Conservation (phyloP, 768 basidiomycete genomes). For the Boletales sp. region DNA sequence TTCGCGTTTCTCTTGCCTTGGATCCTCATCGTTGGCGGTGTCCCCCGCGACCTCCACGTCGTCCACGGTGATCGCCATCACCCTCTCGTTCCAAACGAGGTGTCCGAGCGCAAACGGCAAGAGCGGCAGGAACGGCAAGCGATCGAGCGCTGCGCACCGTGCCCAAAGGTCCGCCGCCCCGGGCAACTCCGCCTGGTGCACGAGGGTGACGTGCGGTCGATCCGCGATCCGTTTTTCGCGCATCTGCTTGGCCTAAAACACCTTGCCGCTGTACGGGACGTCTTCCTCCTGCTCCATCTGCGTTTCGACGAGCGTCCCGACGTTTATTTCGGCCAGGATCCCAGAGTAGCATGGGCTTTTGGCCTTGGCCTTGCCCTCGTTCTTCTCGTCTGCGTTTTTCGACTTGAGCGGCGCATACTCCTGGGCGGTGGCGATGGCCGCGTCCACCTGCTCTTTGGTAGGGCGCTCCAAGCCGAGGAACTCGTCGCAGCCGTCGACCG, state of each 20-base stretch:
- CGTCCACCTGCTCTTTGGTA: conserved; percentile 50
- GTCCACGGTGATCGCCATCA: conserved; percentile 79
- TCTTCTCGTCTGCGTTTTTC: conserved; percentile 1
- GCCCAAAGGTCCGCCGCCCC: conserved; percentile 43
- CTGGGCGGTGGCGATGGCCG: too few relatives aligned
- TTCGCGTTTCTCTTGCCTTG: conserved; percentile 35
- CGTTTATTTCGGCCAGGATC: conserved; percentile 69
- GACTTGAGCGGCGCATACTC: conserved; percentile 35
- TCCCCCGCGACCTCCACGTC: conserved; percentile 42
- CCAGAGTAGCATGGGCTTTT: conserved; percentile 67
- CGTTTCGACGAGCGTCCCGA: too few relatives aligned
- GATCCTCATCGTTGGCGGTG: conserved; percentile 25
- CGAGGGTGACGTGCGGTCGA: conserved; percentile 84
- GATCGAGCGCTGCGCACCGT: conserved; percentile 16
- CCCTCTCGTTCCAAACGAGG: conserved; percentile 71
- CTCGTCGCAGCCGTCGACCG: conserved; percentile 54
- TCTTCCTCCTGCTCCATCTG: conserved; percentile 36
- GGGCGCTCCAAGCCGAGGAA: conserved; percentile 55
- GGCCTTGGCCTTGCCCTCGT: conserved; percentile 23
- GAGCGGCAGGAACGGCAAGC: conserved; percentile 38
- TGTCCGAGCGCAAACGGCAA: conserved; percentile 60
- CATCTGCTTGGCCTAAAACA: conserved; percentile 51
- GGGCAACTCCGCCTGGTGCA: conserved; percentile 57
- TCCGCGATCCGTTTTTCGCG: conserved; percentile 43
- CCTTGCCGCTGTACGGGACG: conserved; percentile 26